Conservation (phyloP, 2,329 filamentous ascomycete species). For the Hirsutella thompsonii region DNA sequence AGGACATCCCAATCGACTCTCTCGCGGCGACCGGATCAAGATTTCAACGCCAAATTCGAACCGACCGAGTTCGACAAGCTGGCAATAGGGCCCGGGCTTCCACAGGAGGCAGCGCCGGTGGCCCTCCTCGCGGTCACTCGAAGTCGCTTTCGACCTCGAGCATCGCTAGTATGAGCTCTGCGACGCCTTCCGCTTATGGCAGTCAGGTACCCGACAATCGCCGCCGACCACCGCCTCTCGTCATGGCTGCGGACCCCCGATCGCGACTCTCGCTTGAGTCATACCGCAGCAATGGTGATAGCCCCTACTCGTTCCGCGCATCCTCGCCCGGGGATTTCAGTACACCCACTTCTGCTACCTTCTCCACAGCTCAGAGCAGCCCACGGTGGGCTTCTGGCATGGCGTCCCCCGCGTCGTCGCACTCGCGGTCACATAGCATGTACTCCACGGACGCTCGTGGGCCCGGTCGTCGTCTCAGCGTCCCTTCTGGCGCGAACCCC, state of each 20-base stretch:
- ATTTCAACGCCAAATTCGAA: constrained; percentile 84
- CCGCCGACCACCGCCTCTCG: constrained; percentile 65
- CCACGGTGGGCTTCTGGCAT: constrained; percentile 58
- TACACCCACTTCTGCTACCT: constrained; percentile 75
- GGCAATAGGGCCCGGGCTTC: constrained; percentile 62
- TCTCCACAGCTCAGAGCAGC: constrained; percentile 64
- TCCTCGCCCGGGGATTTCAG: constrained; percentile 63
- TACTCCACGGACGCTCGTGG: constrained; percentile 51
- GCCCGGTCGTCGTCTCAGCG: constrained; percentile 64
- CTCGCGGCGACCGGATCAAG: constrained; percentile 84
- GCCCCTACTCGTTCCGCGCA: constrained; percentile 48
- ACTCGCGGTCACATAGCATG: constrained; percentile 60
- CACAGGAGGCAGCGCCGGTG: constrained; percentile 60
- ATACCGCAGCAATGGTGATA: constrained; percentile 50
- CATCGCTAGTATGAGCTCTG: constrained; percentile 61
- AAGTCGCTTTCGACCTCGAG: constrained; percentile 81
- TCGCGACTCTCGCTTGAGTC: constrained; percentile 56
- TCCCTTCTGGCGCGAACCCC: constrained; percentile 63
- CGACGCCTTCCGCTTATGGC: constrained; percentile 54
- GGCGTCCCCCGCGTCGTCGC: constrained; percentile 58
- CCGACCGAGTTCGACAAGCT: constrained; percentile 66
- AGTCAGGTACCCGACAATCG: constrained; percentile 49
- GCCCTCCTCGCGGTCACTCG: constrained; percentile 65
- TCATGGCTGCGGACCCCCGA: constrained; percentile 65
- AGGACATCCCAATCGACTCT: constrained; percentile 89